phyloP scores from a whole-genome alignment of 768 basidiomycete genomes.

The Lentinula raphanica region DNA sequence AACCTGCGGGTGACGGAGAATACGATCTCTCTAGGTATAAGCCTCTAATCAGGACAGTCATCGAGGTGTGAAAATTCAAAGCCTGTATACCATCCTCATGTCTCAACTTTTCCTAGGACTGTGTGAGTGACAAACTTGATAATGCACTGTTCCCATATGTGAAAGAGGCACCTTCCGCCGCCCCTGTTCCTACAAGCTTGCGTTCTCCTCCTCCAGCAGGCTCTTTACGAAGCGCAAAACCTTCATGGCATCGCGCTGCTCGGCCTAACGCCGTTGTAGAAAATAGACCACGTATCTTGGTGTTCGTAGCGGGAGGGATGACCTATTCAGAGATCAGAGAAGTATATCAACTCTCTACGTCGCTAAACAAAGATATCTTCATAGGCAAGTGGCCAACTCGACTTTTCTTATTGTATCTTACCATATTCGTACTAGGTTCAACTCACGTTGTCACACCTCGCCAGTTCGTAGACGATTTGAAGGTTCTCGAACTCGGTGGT shows the following conservation, averaged over 20 bases:
- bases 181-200: constrained; percentile 40
- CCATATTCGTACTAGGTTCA: too few relatives aligned
- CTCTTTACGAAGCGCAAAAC: constrained; percentile 85
- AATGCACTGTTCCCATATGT: constrained; percentile 83
- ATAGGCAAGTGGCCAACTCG: constrained; percentile 53
- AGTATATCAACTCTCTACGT: constrained; percentile 71
- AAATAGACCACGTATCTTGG: constrained; percentile 73
- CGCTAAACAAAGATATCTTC: constrained; percentile 82
- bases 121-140: constrained; percentile 74
- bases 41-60: constrained; percentile 70
- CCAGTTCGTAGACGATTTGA: constrained; percentile 81
- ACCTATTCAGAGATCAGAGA: constrained; percentile 94
- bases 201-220: constrained; percentile 53
- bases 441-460: constrained; percentile 84
- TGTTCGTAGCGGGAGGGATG: constrained; percentile 93
- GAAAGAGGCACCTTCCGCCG: constrained; percentile 64
- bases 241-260: constrained; percentile 82
- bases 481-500: constrained; percentile 82
- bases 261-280: constrained; percentile 41
- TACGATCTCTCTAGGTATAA: constrained; percentile 95
- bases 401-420: too few relatives aligned
- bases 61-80: constrained; percentile 65
- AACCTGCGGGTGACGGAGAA: constrained; percentile 72
- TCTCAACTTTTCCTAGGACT: too few relatives aligned
- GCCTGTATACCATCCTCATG: too few relatives aligned